Evolutionary conservation across 2,329 filamentous ascomycete species (phyloP), one percentile per base, ranked within the genome.

Genomic region (Didymella segeticola): DNA sequence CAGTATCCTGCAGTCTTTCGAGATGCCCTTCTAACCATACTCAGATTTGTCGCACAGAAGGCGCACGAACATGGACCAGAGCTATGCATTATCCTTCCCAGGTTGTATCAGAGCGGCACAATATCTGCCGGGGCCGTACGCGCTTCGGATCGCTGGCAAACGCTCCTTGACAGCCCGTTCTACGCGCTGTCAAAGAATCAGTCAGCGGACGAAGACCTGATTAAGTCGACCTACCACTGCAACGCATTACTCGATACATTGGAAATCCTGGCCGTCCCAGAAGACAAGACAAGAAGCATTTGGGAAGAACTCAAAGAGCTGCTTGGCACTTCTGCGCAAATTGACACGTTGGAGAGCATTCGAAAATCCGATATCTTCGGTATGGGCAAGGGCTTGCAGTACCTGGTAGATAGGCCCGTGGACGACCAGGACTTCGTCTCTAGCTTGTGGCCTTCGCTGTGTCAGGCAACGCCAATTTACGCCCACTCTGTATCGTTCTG

Each of bases 361-460:
- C 47, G 41, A 2, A 53, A 63, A 1, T 19, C 59, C 6, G 58
- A 71, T 25, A 54, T 85, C 29, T 91, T 95, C 61, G 89, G 90
- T 43, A 81, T 88, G 52, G 89, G 89, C 9, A 86, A 87, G 61
- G 90, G 89, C 0, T 91, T 95, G 66, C 85, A 84, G 53, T 84
- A 88, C 4, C 90, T 92, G 63, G 79, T 91, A 56, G 79, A 82
- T 4, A 78, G 83, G n/a, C 82, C 79, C 1, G 79, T 82, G 19
- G 47, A 60, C 14, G 47, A 58, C 11, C 72, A 87, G 5, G 86
- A 91, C 55, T 67, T 77, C 17, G 79, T 65, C 4, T 33, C 53
- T 3, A 51, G 80, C 7, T 75, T 93, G n/a, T 86, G 86, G 68
- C 85, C 86, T 2, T 74, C 88, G 7, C 77, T 95, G 8, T 84